These are phyloP conservation scores for Petrea volubilis DNA, from an alignment of 257 asterid genomes.

Conservation along the genomic window DNA sequence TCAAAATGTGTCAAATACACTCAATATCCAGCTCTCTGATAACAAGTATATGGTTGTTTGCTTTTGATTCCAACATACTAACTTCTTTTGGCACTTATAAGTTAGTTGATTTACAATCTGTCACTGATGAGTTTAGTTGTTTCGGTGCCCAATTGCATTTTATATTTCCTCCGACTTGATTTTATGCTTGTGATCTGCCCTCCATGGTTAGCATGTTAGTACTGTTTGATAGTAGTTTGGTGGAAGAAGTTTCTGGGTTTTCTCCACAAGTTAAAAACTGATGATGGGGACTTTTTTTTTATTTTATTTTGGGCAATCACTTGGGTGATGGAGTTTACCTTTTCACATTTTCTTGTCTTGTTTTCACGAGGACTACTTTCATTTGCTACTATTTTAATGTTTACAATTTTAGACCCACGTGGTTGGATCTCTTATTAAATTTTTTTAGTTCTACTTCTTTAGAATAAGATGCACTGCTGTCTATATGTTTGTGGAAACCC, in stretches of 20 bases:
- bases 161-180: neutral
- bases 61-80: neutral
- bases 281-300: neutral
- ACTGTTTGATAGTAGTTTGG: neutral
- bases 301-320: neutral
- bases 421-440: neutral
- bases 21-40: constrained; percentile 7
- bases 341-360: neutral
- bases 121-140: neutral
- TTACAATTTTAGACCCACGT: neutral
- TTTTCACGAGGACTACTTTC: neutral
- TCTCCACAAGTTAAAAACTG: neutral
- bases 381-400: neutral
- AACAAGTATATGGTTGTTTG: neutral
- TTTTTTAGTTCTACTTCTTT: too few species aligned
- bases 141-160: neutral
- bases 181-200: neutral
- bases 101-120: neutral
- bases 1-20: neutral
- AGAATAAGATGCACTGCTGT: neutral
- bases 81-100: too few species aligned
- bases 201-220: neutral
- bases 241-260: neutral
- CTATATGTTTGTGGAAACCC: neutral
- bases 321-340: neutral